Conservation (phyloP, 257 asterid species). For the Oldenlandia corymbosa region DNA sequence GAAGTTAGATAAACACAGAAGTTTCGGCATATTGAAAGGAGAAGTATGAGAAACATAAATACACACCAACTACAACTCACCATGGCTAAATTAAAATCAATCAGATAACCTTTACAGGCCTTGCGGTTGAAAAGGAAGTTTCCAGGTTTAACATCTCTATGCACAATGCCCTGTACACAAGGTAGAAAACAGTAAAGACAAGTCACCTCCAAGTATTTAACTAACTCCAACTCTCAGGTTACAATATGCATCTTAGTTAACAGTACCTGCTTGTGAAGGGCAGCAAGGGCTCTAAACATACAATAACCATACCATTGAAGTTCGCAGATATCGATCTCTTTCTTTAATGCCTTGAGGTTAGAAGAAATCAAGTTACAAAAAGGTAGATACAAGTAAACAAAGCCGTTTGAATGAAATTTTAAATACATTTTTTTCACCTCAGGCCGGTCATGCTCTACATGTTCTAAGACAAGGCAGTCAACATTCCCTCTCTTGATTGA, state of each 20-base stretch:
- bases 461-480: slow-evolving; percentile 83
- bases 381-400: neutral
- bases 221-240: slow-evolving; percentile 10
- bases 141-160: slow-evolving; percentile 97
- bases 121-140: slow-evolving; percentile 85
- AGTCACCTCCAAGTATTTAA: slow-evolving; percentile 10
- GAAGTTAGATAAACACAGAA: slow-evolving; percentile 12
- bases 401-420: slow-evolving; percentile 11
- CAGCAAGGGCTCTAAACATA: slow-evolving; percentile 85
- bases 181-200: slow-evolving; percentile 16
- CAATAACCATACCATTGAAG: slow-evolving; percentile 88
- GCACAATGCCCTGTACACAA: slow-evolving; percentile 71
- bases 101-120: slow-evolving; percentile 73
- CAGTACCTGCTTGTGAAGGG: slow-evolving; percentile 82
- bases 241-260: slow-evolving; percentile 15
- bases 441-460: slow-evolving; percentile 87
- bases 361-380: slow-evolving; percentile 17
- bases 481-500: slow-evolving; percentile 55
- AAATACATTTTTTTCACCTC: slow-evolving; percentile 51
- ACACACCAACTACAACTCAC: slow-evolving; percentile 45
- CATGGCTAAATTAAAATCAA: slow-evolving; percentile 94
- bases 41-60: neutral
- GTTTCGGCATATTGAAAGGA: neutral
- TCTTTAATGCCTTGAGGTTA: slow-evolving; percentile 55
- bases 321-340: slow-evolving; percentile 57